Evolutionary conservation across 805 yeast species (phyloP), one percentile per base, ranked within the genome.

Genomic region (Saccharomyces eubayanus): DNA sequence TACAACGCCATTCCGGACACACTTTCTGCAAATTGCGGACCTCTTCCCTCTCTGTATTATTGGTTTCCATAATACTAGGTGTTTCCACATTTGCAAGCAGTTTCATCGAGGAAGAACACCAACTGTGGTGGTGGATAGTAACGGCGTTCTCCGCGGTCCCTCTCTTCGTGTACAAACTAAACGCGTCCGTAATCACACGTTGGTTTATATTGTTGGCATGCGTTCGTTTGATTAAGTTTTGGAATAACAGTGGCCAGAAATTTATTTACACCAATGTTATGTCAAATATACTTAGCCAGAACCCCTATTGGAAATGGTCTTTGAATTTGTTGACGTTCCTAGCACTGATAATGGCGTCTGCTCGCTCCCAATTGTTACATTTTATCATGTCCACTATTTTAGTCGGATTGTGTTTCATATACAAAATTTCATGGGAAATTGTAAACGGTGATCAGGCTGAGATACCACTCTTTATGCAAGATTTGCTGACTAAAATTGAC

Each of bases 91-190:
- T 91, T 71, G 96, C 91, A 10, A 89, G 95, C 56, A 91, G 96
- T 28, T 75, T 91, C 54, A 86, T 94, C 16, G 99, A 94, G 64
- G 99, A 94, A 67, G 99, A 94, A 65, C 96, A 94, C 65, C 97
- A 91, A 65, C 68, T 91, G 16, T 94, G 99, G 99, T 94, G 96
- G 88, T 87, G 89, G 83, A 72, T 79, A 24, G 66, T 79, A 0
- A 73, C 80, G 0, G 75, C 77, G 0, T 58, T 55, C 20, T 48
- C 66, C 14, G 31, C 58, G 6, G 12, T 55, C 1, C 57, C 60
- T 3, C 27, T 46, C 4, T 2, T 53, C 56, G 21, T 31, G 2
- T 24, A 45, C n/a, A 14, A 36, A 28, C 46, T 59, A 51, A 43
- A 46, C 36, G 28, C 60, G 46, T 20, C 46, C 49, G 9, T 6